These are phyloP conservation scores for Tephrocybe sp. DNA, from an alignment of 768 basidiomycete species.

Conservation along the genomic window DNA sequence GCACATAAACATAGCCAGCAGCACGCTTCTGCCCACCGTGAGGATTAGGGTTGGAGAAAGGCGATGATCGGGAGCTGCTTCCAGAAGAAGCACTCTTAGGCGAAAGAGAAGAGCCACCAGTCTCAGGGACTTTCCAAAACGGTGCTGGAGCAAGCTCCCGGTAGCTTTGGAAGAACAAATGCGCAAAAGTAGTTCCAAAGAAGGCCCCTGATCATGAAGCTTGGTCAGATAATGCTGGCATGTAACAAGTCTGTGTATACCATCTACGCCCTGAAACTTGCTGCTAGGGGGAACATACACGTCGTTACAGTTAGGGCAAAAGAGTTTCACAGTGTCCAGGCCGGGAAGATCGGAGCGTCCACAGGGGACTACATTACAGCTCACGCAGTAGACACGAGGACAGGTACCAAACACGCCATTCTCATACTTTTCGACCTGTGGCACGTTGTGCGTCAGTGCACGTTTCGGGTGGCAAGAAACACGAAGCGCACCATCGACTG, in stretches of 20 bases:
- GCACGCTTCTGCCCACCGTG: slow-evolving; percentile 90
- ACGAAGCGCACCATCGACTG: slow-evolving; percentile 80
- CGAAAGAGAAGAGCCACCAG: slow-evolving; percentile 58
- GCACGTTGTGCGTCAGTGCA: slow-evolving; percentile 12
- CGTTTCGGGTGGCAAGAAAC: slow-evolving; percentile 9
- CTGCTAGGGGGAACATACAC: slow-evolving; percentile 95
- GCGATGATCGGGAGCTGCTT: slow-evolving; percentile 46
- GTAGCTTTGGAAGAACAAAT: slow-evolving; percentile 98
- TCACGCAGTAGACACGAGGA: slow-evolving; percentile 92
- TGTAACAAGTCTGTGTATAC: slow-evolving; percentile 43
- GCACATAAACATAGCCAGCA: slow-evolving; percentile 82
- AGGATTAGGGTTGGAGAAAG: slow-evolving; percentile 86
- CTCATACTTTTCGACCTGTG: slow-evolving; percentile 95
- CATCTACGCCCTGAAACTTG: slow-evolving; percentile 94
- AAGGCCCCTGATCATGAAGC: slow-evolving; percentile 72
- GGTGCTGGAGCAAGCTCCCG: slow-evolving; percentile 93
- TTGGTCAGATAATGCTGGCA: slow-evolving; percentile 7
- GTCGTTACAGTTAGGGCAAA: slow-evolving; percentile 97
- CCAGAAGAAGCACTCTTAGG: slow-evolving; percentile 53
- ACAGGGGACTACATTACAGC: slow-evolving; percentile 89
- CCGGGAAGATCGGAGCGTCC: slow-evolving; percentile 96
- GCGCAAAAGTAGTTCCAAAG: slow-evolving; percentile 98
- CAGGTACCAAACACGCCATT: slow-evolving; percentile 88
- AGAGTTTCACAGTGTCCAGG: slow-evolving; percentile 95
- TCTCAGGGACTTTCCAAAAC: slow-evolving; percentile 75